phyloP scores from a whole-genome alignment of 2,329 filamentous ascomycete genomes.

The Aureobasidium sp. region DNA sequence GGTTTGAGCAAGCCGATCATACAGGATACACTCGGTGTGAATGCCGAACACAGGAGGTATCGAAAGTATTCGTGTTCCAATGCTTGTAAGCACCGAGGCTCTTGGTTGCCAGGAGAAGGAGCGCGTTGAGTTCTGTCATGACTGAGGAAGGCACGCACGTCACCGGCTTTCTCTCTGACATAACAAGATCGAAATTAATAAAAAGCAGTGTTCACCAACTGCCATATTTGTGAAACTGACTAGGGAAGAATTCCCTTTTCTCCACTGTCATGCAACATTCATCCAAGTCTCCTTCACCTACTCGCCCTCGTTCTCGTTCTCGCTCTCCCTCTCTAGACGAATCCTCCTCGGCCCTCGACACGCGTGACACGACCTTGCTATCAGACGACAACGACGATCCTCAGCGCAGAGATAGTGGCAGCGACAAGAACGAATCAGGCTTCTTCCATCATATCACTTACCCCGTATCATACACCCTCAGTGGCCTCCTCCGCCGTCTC shows the following conservation, averaged over 20 bases:
- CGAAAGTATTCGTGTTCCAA: background rate
- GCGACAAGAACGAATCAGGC: slow-evolving; percentile 11
- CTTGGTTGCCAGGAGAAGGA: background rate
- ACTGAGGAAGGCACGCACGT: background rate
- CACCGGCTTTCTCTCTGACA: background rate
- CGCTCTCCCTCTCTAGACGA: background rate
- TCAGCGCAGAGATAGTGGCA: background rate
- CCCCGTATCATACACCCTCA: slow-evolving; percentile 40
- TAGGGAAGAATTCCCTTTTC: background rate
- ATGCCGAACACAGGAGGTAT: background rate
- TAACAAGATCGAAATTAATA: background rate
- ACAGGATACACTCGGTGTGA: too few species aligned
- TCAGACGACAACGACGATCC: background rate
- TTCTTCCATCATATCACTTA: slow-evolving; percentile 39
- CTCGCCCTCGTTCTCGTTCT: background rate
- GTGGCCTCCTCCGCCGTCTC: slow-evolving; percentile 38
- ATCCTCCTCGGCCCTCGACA: background rate
- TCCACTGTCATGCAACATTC: background rate
- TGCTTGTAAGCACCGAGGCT: background rate
- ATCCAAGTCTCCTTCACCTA: background rate
- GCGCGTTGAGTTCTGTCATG: background rate
- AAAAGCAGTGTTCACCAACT: slow-evolving; percentile 8
- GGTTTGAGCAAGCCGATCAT: too few species aligned
- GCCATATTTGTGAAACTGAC: background rate
- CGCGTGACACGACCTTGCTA: background rate